Evolutionary conservation across 768 basidiomycete genomes (phyloP).

Genomic region (Phanerochaete sordida): DNA sequence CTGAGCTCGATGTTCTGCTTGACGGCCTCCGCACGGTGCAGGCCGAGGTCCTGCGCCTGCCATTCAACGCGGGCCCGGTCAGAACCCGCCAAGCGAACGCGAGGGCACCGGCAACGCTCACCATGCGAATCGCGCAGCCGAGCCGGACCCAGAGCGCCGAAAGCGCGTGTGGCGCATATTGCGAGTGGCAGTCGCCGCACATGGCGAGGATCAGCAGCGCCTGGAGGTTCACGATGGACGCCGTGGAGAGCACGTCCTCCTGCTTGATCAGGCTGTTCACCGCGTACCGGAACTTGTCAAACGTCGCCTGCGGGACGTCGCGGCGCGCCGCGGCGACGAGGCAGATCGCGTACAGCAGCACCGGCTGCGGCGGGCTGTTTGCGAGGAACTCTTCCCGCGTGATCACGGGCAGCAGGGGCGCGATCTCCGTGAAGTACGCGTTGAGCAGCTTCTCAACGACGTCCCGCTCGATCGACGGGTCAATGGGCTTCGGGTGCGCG

Average conservation of each 20-base stretch:
- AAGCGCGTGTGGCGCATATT: constrained; percentile 79
- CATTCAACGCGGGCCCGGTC: not conserved
- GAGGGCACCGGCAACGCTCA: constrained; percentile 31
- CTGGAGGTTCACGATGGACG: constrained; percentile 85
- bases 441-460: constrained; percentile 83
- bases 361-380: constrained; percentile 64
- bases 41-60: constrained; percentile 93
- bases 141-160: constrained; percentile 85
- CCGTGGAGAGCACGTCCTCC: constrained; percentile 88
- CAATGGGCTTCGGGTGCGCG: constrained; percentile 57
- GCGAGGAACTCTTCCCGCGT: constrained; percentile 86
- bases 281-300: constrained; percentile 83
- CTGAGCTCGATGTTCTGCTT: constrained; percentile 83
- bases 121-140: constrained; percentile 92
- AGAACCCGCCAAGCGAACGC: not conserved
- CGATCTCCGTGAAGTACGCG: constrained; percentile 85
- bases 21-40: constrained; percentile 89
- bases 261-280: constrained; percentile 85
- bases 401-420: constrained; percentile 86
- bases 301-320: constrained; percentile 79
- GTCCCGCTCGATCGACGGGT: constrained; percentile 73
- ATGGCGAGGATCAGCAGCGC: constrained; percentile 81
- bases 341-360: constrained; percentile 92
- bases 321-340: constrained; percentile 86
- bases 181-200: constrained; percentile 89